These are phyloP conservation scores for Elsinoe necatrix DNA, from an alignment of 2,329 filamentous ascomycete genomes.

Conservation along the genomic window DNA sequence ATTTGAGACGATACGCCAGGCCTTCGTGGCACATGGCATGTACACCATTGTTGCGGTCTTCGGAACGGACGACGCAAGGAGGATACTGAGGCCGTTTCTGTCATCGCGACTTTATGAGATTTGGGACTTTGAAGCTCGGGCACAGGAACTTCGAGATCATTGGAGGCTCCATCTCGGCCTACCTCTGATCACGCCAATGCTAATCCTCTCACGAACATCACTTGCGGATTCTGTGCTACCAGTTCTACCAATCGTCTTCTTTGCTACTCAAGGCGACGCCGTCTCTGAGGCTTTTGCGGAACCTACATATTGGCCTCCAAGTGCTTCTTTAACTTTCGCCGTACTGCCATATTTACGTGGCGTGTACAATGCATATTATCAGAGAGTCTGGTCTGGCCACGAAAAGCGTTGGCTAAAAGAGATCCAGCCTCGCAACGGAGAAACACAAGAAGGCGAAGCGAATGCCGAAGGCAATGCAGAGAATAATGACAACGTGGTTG, in stretches of 20 bases:
- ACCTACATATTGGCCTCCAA: constrained; percentile 56
- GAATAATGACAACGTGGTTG: constrained; percentile 15
- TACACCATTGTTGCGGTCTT: constrained; percentile 59
- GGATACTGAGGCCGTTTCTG: constrained; percentile 42
- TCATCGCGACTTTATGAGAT: constrained; percentile 22
- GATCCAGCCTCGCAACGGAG: constrained; percentile 44
- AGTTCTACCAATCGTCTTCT: constrained; percentile 54
- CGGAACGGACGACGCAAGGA: constrained; percentile 51
- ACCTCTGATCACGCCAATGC: constrained; percentile 57
- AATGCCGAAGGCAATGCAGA: constrained; percentile 18
- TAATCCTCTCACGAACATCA: constrained; percentile 59
- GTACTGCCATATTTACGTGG: constrained; percentile 57
- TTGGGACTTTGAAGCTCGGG: constrained; percentile 30
- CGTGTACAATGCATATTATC: constrained; percentile 56
- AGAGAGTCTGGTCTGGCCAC: constrained; percentile 48
- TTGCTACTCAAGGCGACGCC: constrained; percentile 44
- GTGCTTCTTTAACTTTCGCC: constrained; percentile 56
- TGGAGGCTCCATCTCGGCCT: constrained; percentile 52
- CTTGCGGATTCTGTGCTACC: constrained; percentile 57
- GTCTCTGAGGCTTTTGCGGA: constrained; percentile 36
- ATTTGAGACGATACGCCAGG: constrained; percentile 33
- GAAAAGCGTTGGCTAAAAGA: constrained; percentile 56
- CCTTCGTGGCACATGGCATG: constrained; percentile 49
- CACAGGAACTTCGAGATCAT: constrained; percentile 25
- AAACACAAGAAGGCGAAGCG: constrained; percentile 20